These are phyloP conservation scores for Pichia sp. DNA, from an alignment of 1,139 yeast species.

Conservation along the genomic window DNA sequence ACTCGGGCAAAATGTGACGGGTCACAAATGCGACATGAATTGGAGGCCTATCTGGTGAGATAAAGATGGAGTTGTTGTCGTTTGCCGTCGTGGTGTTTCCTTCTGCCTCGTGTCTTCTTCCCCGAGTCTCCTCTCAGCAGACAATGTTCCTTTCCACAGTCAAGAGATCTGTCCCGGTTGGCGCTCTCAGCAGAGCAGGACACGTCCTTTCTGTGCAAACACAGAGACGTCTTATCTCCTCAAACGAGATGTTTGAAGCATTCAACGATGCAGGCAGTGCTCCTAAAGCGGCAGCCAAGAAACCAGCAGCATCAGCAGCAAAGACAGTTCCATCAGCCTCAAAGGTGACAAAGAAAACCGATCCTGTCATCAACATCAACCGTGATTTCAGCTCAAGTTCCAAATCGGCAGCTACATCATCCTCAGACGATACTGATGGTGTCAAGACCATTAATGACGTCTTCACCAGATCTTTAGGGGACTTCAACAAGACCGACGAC, in stretches of 20 bases:
- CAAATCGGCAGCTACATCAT: conserved; percentile 2
- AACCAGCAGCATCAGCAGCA: neutral
- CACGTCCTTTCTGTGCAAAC: no score
- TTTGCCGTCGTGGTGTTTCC: no score
- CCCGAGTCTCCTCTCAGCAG: no score
- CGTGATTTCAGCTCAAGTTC: conserved; percentile 10
- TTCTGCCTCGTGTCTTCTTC: no score
- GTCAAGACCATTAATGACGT: conserved; percentile 17
- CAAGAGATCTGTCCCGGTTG: neutral
- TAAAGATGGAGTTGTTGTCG: no score
- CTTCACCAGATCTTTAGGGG: conserved; percentile 24
- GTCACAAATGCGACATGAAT: no score
- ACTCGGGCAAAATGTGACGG: no score
- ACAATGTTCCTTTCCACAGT: neutral
- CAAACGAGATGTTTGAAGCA: conserved; percentile 22
- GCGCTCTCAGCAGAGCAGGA: no score
- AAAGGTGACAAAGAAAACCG: conserved; percentile 7
- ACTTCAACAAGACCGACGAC: conserved; percentile 16
- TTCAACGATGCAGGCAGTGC: conserved; percentile 7
- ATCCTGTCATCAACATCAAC: conserved; percentile 29
- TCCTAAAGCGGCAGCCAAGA: neutral
- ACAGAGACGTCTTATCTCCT: conserved; percentile 13
- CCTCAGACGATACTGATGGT: neutral
- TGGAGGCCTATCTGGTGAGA: no score
- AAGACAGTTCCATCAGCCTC: neutral